These are phyloP conservation scores for Erythrophleum ivorense DNA, from an alignment of 331 rosid genomes.

Conservation along the genomic window DNA sequence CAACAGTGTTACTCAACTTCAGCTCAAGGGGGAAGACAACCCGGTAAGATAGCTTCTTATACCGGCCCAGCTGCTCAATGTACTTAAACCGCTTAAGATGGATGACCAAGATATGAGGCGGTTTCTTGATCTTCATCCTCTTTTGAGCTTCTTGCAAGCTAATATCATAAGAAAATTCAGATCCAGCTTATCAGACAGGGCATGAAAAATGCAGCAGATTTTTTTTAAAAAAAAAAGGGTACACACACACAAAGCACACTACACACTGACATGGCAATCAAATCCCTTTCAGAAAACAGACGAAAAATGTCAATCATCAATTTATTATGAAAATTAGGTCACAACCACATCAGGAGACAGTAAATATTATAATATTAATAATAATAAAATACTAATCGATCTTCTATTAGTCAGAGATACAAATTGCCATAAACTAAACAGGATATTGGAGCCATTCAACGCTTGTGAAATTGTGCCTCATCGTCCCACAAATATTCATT, in stretches of 20 bases:
- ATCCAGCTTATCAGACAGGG: conserved; percentile 24
- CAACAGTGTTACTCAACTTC: conserved; percentile 83
- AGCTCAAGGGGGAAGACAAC: conserved; percentile 95
- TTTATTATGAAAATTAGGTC: conserved; percentile 2
- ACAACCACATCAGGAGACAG: conserved; percentile 16
- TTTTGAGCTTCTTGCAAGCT: conserved; percentile 99
- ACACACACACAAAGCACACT: background rate
- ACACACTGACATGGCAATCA: conserved; percentile 10
- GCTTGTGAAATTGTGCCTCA: background rate
- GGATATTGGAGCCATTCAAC: conserved; percentile 24
- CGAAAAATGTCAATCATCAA: conserved; percentile 20
- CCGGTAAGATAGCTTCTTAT: conserved; percentile 91
- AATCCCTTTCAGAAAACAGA: conserved; percentile 17
- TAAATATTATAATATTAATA: conserved; percentile 3
- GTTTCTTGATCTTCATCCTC: conserved; percentile 98
- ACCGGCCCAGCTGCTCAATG: conserved; percentile 93
- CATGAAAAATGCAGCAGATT: background rate
- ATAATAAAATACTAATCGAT: conserved; percentile 21
- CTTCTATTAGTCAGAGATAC: conserved; percentile 7
- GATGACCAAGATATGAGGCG: conserved; percentile 87
- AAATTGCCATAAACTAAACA: conserved; percentile 16
- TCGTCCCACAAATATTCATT: background rate
- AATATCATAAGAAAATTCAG: conserved; percentile 41
- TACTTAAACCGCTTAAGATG: conserved; percentile 97
- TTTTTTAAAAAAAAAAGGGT: background rate